Evolutionary conservation across 2,329 filamentous ascomycete genomes (phyloP).

Genomic region (Leptographium flavum): DNA sequence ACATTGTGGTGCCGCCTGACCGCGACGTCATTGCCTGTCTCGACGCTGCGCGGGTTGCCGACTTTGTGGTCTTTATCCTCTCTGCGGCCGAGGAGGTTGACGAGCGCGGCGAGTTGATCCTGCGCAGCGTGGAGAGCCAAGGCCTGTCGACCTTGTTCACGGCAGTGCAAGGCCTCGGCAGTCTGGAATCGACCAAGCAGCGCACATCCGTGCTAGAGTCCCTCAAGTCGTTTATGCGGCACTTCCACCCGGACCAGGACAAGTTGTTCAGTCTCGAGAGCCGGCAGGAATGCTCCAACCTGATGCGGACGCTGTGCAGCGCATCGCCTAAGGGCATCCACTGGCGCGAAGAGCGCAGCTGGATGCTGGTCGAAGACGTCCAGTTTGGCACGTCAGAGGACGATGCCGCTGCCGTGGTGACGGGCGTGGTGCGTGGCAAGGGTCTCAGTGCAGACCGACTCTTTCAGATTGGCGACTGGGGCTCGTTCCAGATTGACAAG

Average conservation of each 20-base stretch:
- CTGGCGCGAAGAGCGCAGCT: constrained; percentile 91
- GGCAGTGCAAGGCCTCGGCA: constrained; percentile 65
- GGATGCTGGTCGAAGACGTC: constrained; percentile 82
- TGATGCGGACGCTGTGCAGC: constrained; percentile 82
- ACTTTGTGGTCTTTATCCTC: constrained; percentile 79
- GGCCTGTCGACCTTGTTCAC: constrained; percentile 88
- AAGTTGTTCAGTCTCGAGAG: constrained; percentile 82
- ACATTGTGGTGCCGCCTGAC: constrained; percentile 47
- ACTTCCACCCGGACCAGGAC: constrained; percentile 86
- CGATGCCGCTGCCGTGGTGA: constrained; percentile 39
- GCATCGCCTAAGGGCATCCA: constrained; percentile 85
- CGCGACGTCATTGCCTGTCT: constrained; percentile 63
- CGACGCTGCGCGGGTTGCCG: constrained; percentile 76
- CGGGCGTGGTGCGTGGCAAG: constrained; percentile 73
- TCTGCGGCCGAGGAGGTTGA: constrained; percentile 77
- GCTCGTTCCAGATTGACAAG: constrained; percentile 81
- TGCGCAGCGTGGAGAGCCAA: constrained; percentile 82
- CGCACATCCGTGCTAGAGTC: constrained; percentile 63
- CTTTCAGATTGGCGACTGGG: constrained; percentile 86
- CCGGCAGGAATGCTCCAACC: constrained; percentile 78
- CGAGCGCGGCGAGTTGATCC: constrained; percentile 65
- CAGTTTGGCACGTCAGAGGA: constrained; percentile 48
- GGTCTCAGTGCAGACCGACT: constrained; percentile 81
- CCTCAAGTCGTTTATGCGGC: constrained; percentile 81
- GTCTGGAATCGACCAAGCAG: constrained; percentile 66